Conservation (phyloP, 1,139 yeast genomes). For the Arxiozyma slooffiae region DNA sequence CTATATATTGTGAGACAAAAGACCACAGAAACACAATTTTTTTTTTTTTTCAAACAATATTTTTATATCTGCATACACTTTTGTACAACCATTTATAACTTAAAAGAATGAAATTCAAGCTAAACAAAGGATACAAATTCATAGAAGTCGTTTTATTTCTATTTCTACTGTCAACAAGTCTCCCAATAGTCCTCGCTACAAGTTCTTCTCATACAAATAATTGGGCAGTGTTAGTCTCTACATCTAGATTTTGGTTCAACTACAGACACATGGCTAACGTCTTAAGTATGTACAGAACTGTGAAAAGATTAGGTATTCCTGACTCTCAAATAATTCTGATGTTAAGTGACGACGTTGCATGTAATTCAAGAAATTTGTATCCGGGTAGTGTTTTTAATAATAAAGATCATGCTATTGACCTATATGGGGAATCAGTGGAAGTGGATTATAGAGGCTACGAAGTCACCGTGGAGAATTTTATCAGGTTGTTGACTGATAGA, state of each 20-base stretch:
- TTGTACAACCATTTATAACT: too few relatives aligned
- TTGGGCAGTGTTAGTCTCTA: constrained; percentile 93
- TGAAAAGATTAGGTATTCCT: constrained; percentile 89
- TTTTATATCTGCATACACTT: too few relatives aligned
- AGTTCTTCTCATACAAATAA: constrained; percentile 54
- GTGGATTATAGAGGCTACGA: constrained; percentile 97
- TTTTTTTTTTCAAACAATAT: too few relatives aligned
- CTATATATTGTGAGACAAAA: too few relatives aligned
- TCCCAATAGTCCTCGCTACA: constrained; percentile 9
- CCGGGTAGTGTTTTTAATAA: constrained; percentile 96
- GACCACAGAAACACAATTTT: too few relatives aligned
- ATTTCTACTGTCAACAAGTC: not conserved
- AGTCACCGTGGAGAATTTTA: constrained; percentile 92
- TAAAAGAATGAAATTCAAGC: not conserved
- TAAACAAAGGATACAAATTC: not conserved
- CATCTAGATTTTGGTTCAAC: constrained; percentile 96
- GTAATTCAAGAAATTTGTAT: constrained; percentile 90
- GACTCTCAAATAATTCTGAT: constrained; percentile 93
- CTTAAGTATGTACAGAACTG: constrained; percentile 87
- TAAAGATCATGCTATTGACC: constrained; percentile 85
- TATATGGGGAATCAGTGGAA: constrained; percentile 89
- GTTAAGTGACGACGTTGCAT: constrained; percentile 95
- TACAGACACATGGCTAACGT: constrained; percentile 97
- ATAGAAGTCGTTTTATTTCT: not conserved
- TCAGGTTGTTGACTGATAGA: constrained; percentile 80